Conservation (phyloP, 768 basidiomycete genomes). For the Lyophyllum decastes region DNA sequence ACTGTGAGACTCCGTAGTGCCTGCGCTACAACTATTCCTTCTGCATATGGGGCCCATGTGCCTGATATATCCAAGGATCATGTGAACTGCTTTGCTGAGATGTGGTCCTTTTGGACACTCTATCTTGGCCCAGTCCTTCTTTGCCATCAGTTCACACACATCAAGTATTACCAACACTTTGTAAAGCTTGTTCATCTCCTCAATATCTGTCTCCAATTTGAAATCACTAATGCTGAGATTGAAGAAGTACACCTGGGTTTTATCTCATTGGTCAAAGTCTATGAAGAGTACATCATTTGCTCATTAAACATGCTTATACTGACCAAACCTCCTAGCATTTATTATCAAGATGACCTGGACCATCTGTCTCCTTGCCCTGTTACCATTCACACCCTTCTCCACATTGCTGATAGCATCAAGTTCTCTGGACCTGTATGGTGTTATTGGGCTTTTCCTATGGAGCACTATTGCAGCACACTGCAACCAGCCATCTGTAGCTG, state of each 20-base stretch:
- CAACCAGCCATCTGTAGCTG: constrained; percentile 26
- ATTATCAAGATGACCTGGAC: constrained; percentile 25
- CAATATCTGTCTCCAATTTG: constrained; percentile 31
- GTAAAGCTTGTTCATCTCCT: constrained; percentile 32
- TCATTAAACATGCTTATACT: not conserved
- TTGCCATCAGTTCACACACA: constrained; percentile 21
- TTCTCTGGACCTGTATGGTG: constrained; percentile 35
- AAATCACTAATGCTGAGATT: constrained; percentile 23
- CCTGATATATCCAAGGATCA: constrained; percentile 28
- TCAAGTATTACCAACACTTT: constrained; percentile 39
- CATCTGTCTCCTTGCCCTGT: constrained; percentile 28
- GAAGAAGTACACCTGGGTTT: constrained; percentile 17
- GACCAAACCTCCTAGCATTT: constrained; percentile 12
- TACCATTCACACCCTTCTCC: constrained; percentile 34
- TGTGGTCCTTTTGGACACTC: constrained; percentile 22
- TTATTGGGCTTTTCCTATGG: constrained; percentile 42
- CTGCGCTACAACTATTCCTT: too few species aligned
- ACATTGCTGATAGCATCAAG: constrained; percentile 32
- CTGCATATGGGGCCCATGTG: constrained; percentile 24
- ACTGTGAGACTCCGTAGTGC: too few species aligned
- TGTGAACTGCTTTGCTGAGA: constrained; percentile 19
- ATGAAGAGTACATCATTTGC: constrained; percentile 14
- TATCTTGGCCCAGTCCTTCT: constrained; percentile 24
- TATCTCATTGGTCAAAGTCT: constrained; percentile 29
- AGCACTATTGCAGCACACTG: constrained; percentile 33